Percentiles rank a stretch among this genome's conserved stretches.
Evolutionary conservation across 2,329 filamentous ascomycete species (phyloP).

Genomic region (Talaromyces piceae): DNA sequence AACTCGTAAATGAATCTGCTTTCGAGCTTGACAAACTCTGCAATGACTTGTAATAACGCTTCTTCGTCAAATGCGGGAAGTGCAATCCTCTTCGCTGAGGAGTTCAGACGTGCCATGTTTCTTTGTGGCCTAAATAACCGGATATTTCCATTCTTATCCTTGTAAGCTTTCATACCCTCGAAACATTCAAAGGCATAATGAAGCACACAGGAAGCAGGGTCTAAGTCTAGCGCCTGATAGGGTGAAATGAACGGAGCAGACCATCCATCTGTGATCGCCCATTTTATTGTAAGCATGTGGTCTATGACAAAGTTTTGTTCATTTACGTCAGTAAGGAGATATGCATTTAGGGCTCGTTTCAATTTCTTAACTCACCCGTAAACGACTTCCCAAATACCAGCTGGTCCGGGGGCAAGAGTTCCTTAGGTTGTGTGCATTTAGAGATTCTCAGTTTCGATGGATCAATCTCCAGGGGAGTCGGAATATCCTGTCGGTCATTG

Average conservation of each 20-base stretch:
- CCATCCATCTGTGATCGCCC: not conserved
- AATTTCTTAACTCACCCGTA: no score
- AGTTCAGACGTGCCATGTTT: no score
- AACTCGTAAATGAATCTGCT: conserved; percentile 79
- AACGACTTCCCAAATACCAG: no score
- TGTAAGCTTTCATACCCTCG: not conserved
- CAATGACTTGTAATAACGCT: conserved; percentile 71
- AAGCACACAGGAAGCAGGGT: not conserved
- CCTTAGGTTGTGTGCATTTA: no score
- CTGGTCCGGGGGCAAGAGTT: no score
- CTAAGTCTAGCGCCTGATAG: not conserved
- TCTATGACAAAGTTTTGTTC: no score
- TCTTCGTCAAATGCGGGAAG: conserved; percentile 75
- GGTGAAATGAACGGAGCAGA: not conserved
- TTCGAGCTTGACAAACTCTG: conserved; percentile 71
- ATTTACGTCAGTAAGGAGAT: no score
- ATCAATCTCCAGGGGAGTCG: no score
- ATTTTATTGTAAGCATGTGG: not conserved
- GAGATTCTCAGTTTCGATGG: no score
- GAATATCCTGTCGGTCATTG: no score
- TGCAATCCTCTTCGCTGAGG: conserved; percentile 53
- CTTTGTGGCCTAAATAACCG: not conserved
- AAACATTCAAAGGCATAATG: not conserved
- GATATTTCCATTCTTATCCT: not conserved
- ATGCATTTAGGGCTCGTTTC: no score